A percentile compares a stretch with the other conserved stretches of the same genome.
Evolutionary conservation across 2,329 filamentous ascomycete genomes (phyloP).

Genomic region (Parastagonospora avenae): DNA sequence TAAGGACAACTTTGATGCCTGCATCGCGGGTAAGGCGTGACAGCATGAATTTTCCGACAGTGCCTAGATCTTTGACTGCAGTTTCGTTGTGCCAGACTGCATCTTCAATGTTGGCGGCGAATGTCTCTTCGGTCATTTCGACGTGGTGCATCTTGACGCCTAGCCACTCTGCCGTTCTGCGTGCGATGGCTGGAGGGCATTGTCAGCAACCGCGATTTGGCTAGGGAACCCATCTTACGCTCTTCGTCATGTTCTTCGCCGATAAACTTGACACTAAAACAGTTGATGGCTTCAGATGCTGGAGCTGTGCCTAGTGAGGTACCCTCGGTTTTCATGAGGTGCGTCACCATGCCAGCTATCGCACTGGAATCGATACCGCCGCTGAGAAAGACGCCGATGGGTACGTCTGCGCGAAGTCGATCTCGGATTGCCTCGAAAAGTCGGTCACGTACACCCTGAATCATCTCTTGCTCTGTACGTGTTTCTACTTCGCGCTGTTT

Average conservation of each 20-base stretch:
- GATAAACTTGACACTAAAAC: conserved; percentile 61
- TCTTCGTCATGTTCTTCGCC: conserved; percentile 49
- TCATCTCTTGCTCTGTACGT: conserved; percentile 57
- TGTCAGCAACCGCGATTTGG: conserved; percentile 46
- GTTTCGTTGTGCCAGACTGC: conserved; percentile 54
- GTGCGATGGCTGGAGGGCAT: conserved; percentile 49
- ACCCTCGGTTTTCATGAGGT: conserved; percentile 51
- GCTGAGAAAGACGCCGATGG: conserved; percentile 61
- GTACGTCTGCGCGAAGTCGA: conserved; percentile 62
- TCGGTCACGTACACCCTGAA: conserved; percentile 55
- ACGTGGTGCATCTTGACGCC: conserved; percentile 53
- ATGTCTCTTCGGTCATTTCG: conserved; percentile 46
- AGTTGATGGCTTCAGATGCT: conserved; percentile 38
- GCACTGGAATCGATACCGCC: conserved; percentile 65
- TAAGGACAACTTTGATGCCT: conserved; percentile 61
- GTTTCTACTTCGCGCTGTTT: conserved; percentile 42
- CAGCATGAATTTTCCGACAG: conserved; percentile 58
- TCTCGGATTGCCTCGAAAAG: conserved; percentile 60
- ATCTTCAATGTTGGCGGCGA: conserved; percentile 52
- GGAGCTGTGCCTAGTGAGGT: conserved; percentile 52
- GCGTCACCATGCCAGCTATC: conserved; percentile 61
- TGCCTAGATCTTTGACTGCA: conserved; percentile 58
- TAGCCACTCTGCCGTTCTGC: conserved; percentile 55
- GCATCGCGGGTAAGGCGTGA: conserved; percentile 52
- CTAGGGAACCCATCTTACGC: conserved; percentile 11